Conservation (phyloP, 176 grass and related monocot genomes). For the Areca catechu region DNA sequence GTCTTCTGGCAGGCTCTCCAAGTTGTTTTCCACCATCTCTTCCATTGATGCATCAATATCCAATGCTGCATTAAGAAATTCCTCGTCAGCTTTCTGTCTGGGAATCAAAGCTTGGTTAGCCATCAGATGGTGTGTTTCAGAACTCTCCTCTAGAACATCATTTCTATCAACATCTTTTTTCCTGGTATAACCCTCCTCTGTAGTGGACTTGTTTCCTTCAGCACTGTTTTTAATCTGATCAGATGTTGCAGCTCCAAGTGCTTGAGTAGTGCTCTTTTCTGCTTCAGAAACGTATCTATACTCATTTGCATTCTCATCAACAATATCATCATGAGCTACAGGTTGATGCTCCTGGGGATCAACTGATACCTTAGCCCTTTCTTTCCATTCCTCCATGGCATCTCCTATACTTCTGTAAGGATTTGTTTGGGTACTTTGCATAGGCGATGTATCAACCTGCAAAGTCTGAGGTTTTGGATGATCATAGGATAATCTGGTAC, state of each 20-base stretch:
- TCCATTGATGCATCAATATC: constrained; percentile 26
- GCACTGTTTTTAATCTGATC: constrained; percentile 51
- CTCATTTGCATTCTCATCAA: constrained; percentile 62
- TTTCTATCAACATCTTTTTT: constrained; percentile 28
- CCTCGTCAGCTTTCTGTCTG: constrained; percentile 36
- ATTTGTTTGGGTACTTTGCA: constrained; percentile 56
- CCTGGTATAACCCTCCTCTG: constrained; percentile 38
- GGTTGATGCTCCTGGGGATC: constrained; percentile 60
- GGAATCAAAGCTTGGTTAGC: constrained; percentile 40
- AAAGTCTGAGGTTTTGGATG: constrained; percentile 36
- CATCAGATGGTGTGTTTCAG: constrained; percentile 43
- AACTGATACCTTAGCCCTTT: constrained; percentile 69
- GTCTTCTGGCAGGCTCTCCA: constrained; percentile 28
- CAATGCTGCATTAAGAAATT: constrained; percentile 29
- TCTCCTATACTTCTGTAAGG: constrained; percentile 84
- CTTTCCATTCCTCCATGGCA: constrained; percentile 93
- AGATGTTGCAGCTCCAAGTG: constrained; percentile 69
- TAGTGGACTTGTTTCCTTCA: constrained; percentile 33
- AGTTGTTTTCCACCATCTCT: constrained; percentile 27
- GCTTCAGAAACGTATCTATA: constrained; percentile 64
- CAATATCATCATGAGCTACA: constrained; percentile 36
- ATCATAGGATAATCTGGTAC: constrained; percentile 55
- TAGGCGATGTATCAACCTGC: constrained; percentile 40
- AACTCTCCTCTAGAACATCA: constrained; percentile 29
- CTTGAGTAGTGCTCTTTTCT: constrained; percentile 84